Conservation (phyloP, 768 basidiomycete species). For the Trametes cubensis region DNA sequence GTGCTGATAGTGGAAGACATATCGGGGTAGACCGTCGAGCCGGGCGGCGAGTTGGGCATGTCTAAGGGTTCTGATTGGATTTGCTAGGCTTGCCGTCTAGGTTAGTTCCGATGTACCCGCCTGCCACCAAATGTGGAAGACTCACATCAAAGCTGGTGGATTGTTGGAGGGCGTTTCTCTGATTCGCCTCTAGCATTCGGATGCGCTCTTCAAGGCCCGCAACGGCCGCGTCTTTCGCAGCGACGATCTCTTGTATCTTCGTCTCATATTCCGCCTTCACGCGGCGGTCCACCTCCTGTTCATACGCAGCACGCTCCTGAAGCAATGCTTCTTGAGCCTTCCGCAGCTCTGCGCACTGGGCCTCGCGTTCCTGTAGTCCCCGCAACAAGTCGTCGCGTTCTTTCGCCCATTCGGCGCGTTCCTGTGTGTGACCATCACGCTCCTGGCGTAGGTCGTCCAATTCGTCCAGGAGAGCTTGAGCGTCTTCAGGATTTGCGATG, state of each 20-base stretch:
- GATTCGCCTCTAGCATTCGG: background rate
- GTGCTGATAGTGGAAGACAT: slow-evolving; percentile 10
- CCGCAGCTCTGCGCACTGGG: background rate
- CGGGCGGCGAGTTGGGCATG: background rate
- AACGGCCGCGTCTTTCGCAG: background rate
- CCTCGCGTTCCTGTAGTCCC: background rate
- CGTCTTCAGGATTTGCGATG: background rate
- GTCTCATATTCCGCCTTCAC: background rate
- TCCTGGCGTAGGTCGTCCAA: slow-evolving; percentile 1
- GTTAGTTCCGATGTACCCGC: background rate
- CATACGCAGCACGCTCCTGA: background rate
- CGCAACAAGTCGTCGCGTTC: background rate
- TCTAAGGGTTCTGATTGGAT: background rate
- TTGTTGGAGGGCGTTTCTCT: background rate
- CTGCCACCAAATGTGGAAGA: too few species aligned
- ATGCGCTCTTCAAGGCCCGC: background rate
- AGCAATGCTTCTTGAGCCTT: background rate
- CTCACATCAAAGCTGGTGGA: background rate
- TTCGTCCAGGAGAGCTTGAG: background rate
- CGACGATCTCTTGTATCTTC: background rate
- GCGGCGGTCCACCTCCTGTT: background rate
- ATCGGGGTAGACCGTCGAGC: background rate
- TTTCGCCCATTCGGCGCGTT: background rate
- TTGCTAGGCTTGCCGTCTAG: slow-evolving; percentile 7
- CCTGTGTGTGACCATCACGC: background rate